Percentiles rank a stretch among this genome's conserved stretches.
phyloP scores from a whole-genome alignment of 31 red algal genomes.

The Asparagopsis taxiformis region DNA sequence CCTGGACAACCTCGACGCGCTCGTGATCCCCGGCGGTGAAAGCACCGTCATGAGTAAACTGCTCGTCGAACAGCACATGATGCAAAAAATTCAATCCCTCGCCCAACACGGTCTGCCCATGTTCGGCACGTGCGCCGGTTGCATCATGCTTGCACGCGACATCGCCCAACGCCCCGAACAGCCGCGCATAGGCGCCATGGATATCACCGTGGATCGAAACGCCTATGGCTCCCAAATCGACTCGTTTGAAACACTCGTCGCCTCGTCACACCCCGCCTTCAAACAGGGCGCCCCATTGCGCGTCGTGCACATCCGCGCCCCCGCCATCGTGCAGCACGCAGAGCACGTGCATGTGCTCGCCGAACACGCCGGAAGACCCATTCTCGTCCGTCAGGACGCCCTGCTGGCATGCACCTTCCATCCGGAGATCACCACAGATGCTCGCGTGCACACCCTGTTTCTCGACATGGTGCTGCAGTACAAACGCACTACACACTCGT shows the following conservation, averaged over 20 bases:
- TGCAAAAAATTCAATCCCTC: conserved; percentile 38
- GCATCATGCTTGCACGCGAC: conserved; percentile 77
- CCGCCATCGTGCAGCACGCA: conserved; percentile 43
- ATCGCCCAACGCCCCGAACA: conserved; percentile 45
- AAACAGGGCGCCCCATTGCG: conserved; percentile 37
- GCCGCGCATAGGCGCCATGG: conserved; percentile 60
- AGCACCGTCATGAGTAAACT: conserved; percentile 92
- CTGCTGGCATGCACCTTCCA: conserved; percentile 90
- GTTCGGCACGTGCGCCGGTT: conserved; percentile 97
- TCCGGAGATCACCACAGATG: conserved; percentile 88
- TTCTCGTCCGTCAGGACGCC: conserved; percentile 72
- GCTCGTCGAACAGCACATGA: conserved; percentile 68
- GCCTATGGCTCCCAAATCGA: conserved; percentile 92
- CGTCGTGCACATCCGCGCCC: conserved; percentile 91
- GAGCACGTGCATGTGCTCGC: conserved; percentile 62
- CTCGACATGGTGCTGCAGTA: conserved; percentile 20
- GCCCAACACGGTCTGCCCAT: conserved; percentile 60
- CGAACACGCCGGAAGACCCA: conserved; percentile 22
- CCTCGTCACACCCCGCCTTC: neutral
- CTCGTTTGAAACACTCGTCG: conserved; percentile 78
- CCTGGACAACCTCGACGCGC: conserved; percentile 68
- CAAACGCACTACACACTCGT: too few species aligned
- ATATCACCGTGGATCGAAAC: conserved; percentile 83
- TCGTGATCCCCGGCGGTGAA: conserved; percentile 97
- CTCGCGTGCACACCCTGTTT: conserved; percentile 55